These are phyloP conservation scores for Penicillium riverlandense DNA, from an alignment of 495 filamentous ascomycete genomes.

Conservation along the genomic window DNA sequence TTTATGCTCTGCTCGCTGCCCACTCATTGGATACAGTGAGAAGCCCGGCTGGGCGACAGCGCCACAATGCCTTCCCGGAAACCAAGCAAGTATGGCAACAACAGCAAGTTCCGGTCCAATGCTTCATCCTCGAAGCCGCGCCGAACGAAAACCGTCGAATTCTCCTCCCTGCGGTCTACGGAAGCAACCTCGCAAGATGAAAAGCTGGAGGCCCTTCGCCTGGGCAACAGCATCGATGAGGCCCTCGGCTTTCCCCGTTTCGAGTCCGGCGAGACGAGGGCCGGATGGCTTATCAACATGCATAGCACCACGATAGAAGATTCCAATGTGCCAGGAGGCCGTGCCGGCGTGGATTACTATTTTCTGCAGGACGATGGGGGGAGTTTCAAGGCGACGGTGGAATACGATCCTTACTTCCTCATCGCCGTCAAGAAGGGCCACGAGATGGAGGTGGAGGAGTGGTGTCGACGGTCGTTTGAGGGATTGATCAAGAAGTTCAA, in stretches of 20 bases:
- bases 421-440: slow-evolving; percentile 81
- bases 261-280: slow-evolving; percentile 76
- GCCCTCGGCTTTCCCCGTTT: slow-evolving; percentile 87
- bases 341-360: slow-evolving; percentile 92
- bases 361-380: slow-evolving; percentile 90
- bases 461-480: slow-evolving; percentile 78
- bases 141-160: slow-evolving; percentile 68
- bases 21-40: slow-evolving; percentile 8
- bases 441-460: slow-evolving; percentile 93
- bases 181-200: slow-evolving; percentile 84
- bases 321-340: slow-evolving; percentile 68
- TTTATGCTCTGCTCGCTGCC: slow-evolving; percentile 20
- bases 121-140: slow-evolving; percentile 45
- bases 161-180: slow-evolving; percentile 60
- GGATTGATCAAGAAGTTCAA: slow-evolving; percentile 73
- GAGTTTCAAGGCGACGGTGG: slow-evolving; percentile 93
- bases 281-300: slow-evolving; percentile 94
- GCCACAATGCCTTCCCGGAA: slow-evolving; percentile 51
- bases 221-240: slow-evolving; percentile 90
- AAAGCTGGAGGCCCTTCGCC: slow-evolving; percentile 72
- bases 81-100: slow-evolving; percentile 48
- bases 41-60: slow-evolving; percentile 20
- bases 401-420: slow-evolving; percentile 95
- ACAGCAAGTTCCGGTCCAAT: slow-evolving; percentile 45
- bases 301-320: slow-evolving; percentile 85